phyloP scores from a whole-genome alignment of 768 basidiomycete species.

The Suillus plorans region DNA sequence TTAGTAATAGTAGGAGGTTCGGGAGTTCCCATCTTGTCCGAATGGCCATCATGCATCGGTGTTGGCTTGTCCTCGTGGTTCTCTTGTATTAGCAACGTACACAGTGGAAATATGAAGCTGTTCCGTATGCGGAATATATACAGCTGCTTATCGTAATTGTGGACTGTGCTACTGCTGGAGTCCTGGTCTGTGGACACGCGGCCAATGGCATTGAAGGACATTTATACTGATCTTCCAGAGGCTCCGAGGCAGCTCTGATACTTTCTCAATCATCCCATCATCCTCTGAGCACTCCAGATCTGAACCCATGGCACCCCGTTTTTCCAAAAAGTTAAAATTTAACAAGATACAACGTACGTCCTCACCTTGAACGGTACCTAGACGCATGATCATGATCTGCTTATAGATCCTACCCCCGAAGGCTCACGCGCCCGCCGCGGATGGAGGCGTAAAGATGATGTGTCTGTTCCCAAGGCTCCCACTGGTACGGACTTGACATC shows the following conservation, averaged over 20 bases:
- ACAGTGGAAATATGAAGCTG: neutral
- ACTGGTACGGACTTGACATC: constrained; percentile 21
- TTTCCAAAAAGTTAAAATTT: neutral
- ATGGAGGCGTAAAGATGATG: constrained; percentile 22
- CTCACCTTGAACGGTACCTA: neutral
- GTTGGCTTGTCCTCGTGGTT: neutral
- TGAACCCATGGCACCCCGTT: neutral
- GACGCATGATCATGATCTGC: neutral
- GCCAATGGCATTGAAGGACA: neutral
- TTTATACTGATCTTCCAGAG: neutral
- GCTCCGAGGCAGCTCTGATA: neutral
- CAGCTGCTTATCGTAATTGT: neutral
- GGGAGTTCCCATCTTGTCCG: neutral
- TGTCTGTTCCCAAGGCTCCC: constrained; percentile 13
- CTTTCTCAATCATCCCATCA: neutral
- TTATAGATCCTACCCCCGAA: constrained; percentile 25
- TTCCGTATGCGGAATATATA: neutral
- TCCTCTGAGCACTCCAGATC: neutral
- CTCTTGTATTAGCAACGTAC: neutral
- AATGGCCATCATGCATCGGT: neutral
- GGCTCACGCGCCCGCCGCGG: constrained; percentile 20
- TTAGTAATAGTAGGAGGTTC: neutral
- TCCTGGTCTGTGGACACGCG: neutral
- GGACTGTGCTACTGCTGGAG: neutral
- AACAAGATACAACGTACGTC: constrained; percentile 1